phyloP scores from a whole-genome alignment of 768 basidiomycete species.

The Trametes gibbosa region DNA sequence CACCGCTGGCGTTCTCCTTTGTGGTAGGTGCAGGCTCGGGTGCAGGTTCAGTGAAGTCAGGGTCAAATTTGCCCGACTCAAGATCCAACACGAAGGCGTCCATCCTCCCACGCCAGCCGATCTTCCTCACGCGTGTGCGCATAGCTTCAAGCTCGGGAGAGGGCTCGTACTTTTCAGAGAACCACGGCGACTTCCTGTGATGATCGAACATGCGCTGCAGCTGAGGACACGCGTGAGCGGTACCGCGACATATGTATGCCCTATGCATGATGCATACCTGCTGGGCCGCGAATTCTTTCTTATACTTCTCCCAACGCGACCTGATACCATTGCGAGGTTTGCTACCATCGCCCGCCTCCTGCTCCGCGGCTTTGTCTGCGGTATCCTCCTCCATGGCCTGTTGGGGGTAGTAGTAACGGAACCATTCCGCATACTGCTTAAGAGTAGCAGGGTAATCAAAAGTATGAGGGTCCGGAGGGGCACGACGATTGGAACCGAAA shows the following conservation, averaged over 20 bases:
- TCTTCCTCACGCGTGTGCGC: constrained; percentile 75
- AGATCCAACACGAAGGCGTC: constrained; percentile 76
- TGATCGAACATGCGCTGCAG: constrained; percentile 94
- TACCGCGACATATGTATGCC: neutral
- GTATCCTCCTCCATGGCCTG: constrained; percentile 81
- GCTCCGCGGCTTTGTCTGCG: constrained; percentile 80
- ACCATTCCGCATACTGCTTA: constrained; percentile 89
- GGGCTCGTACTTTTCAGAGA: constrained; percentile 92
- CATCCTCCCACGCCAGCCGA: constrained; percentile 78
- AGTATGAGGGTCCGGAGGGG: constrained; percentile 77
- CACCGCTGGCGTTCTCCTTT: constrained; percentile 53
- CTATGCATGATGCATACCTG: constrained; percentile 61
- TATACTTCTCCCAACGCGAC: constrained; percentile 88
- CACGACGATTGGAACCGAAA: constrained; percentile 39
- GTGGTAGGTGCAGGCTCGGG: constrained; percentile 43
- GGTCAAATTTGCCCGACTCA: constrained; percentile 83
- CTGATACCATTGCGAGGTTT: constrained; percentile 85
- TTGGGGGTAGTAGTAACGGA: constrained; percentile 70
- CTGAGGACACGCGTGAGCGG: constrained; percentile 44
- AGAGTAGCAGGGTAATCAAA: constrained; percentile 79
- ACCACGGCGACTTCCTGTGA: constrained; percentile 95
- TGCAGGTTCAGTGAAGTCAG: constrained; percentile 63
- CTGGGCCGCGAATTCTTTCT: constrained; percentile 81
- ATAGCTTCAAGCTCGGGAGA: constrained; percentile 64
- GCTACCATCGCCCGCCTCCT: constrained; percentile 76